Conservation (phyloP, 495 filamentous ascomycete genomes). For the Glutinoglossum americanum region DNA sequence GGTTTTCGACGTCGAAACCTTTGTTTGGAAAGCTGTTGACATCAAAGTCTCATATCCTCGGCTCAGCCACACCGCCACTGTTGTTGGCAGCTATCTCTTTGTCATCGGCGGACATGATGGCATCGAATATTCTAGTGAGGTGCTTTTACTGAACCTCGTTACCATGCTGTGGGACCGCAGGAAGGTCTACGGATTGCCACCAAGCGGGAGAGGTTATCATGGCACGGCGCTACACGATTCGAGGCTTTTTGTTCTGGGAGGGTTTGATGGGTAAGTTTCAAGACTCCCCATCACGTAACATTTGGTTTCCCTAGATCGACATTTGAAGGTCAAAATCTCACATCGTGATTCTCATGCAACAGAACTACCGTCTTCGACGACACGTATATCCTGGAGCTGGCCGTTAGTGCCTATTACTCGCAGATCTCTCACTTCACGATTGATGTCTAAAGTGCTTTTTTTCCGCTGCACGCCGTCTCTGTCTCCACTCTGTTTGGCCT, state of each 20-base stretch:
- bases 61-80: slow-evolving; percentile 39
- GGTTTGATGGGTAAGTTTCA: slow-evolving; percentile 30
- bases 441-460: slow-evolving; percentile 25
- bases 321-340: neutral
- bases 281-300: neutral
- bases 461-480: neutral
- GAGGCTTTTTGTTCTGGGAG: slow-evolving; percentile 35
- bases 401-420: slow-evolving; percentile 43
- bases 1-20: slow-evolving; percentile 30
- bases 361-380: slow-evolving; percentile 39
- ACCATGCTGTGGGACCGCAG: slow-evolving; percentile 47
- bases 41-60: slow-evolving; percentile 30
- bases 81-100: slow-evolving; percentile 44
- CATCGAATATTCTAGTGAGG: slow-evolving; percentile 41
- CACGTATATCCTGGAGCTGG: slow-evolving; percentile 39
- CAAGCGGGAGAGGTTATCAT: slow-evolving; percentile 39
- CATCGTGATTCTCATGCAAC: neutral
- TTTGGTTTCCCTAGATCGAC: too few relatives aligned
- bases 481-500: too few relatives aligned
- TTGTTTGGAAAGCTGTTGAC: slow-evolving; percentile 24
- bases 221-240: slow-evolving; percentile 39
- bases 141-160: slow-evolving; percentile 40
- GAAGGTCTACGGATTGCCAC: slow-evolving; percentile 37
- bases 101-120: slow-evolving; percentile 45
- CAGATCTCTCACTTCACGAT: slow-evolving; percentile 47